Evolutionary conservation across 179 eudicot genomes (phyloP).

Genomic region (Carnegiea gigantea): DNA sequence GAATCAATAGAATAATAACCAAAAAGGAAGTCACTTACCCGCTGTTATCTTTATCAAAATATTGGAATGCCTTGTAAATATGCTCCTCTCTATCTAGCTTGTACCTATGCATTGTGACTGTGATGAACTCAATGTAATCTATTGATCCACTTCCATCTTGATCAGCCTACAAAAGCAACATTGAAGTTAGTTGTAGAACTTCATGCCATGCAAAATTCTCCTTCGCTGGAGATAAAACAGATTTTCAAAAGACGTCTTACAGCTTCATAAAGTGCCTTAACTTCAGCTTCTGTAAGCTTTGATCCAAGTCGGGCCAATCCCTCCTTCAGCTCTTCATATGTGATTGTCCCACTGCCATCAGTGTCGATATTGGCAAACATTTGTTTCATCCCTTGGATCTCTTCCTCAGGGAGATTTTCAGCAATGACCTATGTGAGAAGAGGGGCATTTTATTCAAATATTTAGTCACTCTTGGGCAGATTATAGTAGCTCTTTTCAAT

Average conservation of each 20-base stretch:
- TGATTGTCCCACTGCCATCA: slow-evolving; percentile 46
- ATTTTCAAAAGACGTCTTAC: slow-evolving; percentile 24
- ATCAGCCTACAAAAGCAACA: slow-evolving; percentile 42
- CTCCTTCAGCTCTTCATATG: slow-evolving; percentile 45
- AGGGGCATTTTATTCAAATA: background rate
- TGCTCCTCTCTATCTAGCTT: slow-evolving; percentile 53
- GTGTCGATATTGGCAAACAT: slow-evolving; percentile 59
- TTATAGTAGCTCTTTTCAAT: background rate
- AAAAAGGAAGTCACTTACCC: slow-evolving; percentile 35
- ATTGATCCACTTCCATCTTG: slow-evolving; percentile 59
- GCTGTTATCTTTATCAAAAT: slow-evolving; percentile 50
- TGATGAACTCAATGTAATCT: slow-evolving; percentile 54
- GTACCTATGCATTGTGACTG: slow-evolving; percentile 57
- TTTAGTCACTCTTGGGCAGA: background rate
- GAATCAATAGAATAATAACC: too few relatives aligned
- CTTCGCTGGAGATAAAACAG: background rate
- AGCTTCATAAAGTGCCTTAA: slow-evolving; percentile 48
- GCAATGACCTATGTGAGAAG: slow-evolving; percentile 42
- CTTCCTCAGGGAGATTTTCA: slow-evolving; percentile 54
- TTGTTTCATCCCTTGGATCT: slow-evolving; percentile 56
- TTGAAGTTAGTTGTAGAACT: background rate
- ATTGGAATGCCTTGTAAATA: slow-evolving; percentile 55
- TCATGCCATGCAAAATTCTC: background rate
- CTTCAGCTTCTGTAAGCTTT: slow-evolving; percentile 48
- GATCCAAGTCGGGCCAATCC: slow-evolving; percentile 54